A percentile compares a stretch with the other conserved stretches of the same genome.
phyloP scores from a whole-genome alignment of 495 filamentous ascomycete species.

The Alectoria sarmentosa region DNA sequence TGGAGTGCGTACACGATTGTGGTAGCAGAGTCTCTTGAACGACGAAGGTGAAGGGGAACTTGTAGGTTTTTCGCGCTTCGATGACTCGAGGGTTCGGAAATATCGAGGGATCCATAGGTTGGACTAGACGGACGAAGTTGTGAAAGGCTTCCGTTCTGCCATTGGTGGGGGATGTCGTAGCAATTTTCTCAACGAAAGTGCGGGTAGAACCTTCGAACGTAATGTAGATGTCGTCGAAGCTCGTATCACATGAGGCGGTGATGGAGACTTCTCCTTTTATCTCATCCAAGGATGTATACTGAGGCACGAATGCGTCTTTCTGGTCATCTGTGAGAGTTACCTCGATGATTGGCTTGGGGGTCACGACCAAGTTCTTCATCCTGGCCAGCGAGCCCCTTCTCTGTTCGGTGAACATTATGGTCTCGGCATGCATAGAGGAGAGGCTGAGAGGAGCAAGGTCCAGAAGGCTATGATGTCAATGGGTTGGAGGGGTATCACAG shows the following conservation, averaged over 20 bases:
- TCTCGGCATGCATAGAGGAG: not conserved
- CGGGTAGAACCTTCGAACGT: slow-evolving; percentile 63
- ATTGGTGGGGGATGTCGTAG: slow-evolving; percentile 38
- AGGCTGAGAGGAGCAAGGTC: not conserved
- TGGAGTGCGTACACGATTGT: slow-evolving; percentile 53
- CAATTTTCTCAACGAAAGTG: slow-evolving; percentile 46
- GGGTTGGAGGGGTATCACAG: not conserved
- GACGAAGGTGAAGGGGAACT: slow-evolving; percentile 80
- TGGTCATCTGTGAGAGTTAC: slow-evolving; percentile 32
- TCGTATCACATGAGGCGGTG: slow-evolving; percentile 55
- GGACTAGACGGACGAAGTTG: slow-evolving; percentile 71
- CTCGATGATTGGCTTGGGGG: slow-evolving; percentile 29
- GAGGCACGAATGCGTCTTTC: slow-evolving; percentile 35
- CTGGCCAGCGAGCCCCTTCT: slow-evolving; percentile 12
- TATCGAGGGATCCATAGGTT: slow-evolving; percentile 62
- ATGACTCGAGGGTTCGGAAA: slow-evolving; percentile 67
- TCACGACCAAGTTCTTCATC: slow-evolving; percentile 17
- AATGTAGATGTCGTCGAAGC: slow-evolving; percentile 77
- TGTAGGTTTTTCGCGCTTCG: slow-evolving; percentile 58
- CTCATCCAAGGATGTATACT: slow-evolving; percentile 53
- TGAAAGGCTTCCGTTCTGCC: slow-evolving; percentile 48
- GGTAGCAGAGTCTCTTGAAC: slow-evolving; percentile 67
- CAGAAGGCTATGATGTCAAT: not conserved
- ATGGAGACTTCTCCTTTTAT: slow-evolving; percentile 54
- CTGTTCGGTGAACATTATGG: slow-evolving; percentile 8